Evolutionary conservation across 2,329 filamentous ascomycete species (phyloP), one percentile per base, ranked within the genome.

Genomic region (Chrysoporthe cubensis): DNA sequence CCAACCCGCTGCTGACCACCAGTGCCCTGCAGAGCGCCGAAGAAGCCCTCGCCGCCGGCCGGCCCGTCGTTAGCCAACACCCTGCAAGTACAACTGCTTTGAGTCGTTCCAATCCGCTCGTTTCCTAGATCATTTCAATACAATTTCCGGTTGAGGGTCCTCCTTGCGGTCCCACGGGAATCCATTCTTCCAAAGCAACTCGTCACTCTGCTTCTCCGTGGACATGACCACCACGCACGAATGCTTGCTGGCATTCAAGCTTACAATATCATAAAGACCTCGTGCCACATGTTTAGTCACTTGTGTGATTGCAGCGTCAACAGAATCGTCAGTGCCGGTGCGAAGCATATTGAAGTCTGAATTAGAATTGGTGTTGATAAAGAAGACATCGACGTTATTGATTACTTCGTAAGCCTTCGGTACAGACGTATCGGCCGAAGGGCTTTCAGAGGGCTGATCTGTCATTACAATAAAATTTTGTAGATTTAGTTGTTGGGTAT

Each of bases 251-350:
- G 43, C 59, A 50, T 66, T 64, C 58, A 69, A 52, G 60, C 67
- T 69, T 4, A 64, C 43, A 56, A 69, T 46, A 13, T 59, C 58
- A 48, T 69, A 69, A 48, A 69, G 67, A 21, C 67, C 63, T 7
- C 64, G 64, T n/a, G 50, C 60, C 7, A 69, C 43, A 42, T 69
- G 64, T 34, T 65, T 67, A n/a, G 64, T 37, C 0, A 69, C 65
- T 18, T 66, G 67, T 32, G 56, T 18, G 16, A 66, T 18, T 5
- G 54, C 67, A 32, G 43, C 26, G 18, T 67, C 58, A 43, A 64
- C 44, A 18, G 61, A 44, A 32, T 64, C 43, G 46, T 69, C 56
- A 18, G 54, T 57, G 7, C 54, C 54, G 26, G 26, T 57, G 21
- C 54, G 54, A 3, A 57, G 21, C 13, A 21, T 21, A 2, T 4